Percentiles rank a stretch among this genome's conserved stretches.
Conservation (phyloP, 2,329 filamentous ascomycete genomes). For the Trichoderma sp. region DNA sequence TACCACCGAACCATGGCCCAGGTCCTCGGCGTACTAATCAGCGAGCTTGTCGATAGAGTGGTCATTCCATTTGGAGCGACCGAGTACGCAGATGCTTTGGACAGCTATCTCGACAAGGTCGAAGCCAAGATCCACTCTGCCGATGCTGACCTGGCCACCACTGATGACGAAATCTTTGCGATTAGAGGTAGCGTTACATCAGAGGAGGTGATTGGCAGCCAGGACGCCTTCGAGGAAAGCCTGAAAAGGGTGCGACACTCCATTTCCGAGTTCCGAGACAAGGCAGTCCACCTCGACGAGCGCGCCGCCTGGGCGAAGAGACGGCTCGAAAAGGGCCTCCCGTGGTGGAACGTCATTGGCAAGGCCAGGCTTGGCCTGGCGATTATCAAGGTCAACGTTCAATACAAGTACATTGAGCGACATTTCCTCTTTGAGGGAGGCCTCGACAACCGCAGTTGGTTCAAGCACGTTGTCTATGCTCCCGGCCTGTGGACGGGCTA, state of each 20-base stretch:
- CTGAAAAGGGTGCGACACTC: constrained; percentile 39
- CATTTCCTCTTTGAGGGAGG: constrained; percentile 73
- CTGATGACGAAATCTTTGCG: constrained; percentile 32
- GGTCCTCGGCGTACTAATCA: constrained; percentile 59
- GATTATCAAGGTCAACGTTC: constrained; percentile 67
- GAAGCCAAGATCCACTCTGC: constrained; percentile 45
- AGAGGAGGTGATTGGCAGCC: constrained; percentile 33
- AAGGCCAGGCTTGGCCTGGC: constrained; percentile 61
- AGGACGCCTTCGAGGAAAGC: constrained; percentile 38
- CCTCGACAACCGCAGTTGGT: constrained; percentile 78
- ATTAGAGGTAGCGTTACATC: constrained; percentile 28
- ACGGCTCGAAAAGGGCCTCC: constrained; percentile 52
- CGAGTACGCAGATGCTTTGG: constrained; percentile 60
- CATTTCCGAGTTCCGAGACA: constrained; percentile 37
- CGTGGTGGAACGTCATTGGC: constrained; percentile 76
- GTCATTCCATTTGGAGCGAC: constrained; percentile 62
- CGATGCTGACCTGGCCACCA: constrained; percentile 23
- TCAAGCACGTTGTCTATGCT: constrained; percentile 93
- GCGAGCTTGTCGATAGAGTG: constrained; percentile 58
- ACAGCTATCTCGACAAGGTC: constrained; percentile 49
- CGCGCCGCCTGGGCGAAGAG: constrained; percentile 41
- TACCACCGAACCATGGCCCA: constrained; percentile 68
- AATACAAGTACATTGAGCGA: constrained; percentile 82
- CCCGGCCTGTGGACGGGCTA: constrained; percentile 92
- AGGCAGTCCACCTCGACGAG: constrained; percentile 46